Base-by-base conservation (phyloP, 2,329 filamentous ascomycete species). In the Pseudocercospora musae region DNA sequence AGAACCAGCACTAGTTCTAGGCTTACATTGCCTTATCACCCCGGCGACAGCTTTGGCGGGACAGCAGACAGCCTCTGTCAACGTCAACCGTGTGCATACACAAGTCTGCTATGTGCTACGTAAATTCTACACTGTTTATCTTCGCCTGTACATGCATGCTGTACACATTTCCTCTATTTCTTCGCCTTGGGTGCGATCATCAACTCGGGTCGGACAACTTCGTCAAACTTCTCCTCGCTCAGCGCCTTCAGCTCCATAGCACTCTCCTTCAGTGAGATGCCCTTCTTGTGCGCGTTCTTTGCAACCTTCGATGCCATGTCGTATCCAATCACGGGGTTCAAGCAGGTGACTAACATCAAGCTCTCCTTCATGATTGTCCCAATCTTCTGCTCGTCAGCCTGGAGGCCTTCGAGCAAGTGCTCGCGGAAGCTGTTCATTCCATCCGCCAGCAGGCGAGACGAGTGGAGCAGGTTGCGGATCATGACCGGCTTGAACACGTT, bases 231-330 rank as follows among this genome's bases (percentile, higher is more conserved):
- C 74, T 90, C 91, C 75, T 89, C 87, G 68, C 88, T 94, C 69
- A 98, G 82, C 50, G 92, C 94, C 70, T 96, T 86, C 69, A 99
- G 85, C 83, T 98, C 91, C 84, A 98, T 87, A 20, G 95, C 94
- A 73, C 90, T 94, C 81, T 96, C 82, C 84, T 97, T 97, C 62
- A 99, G 85, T 23, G 92, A 97, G 57, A 94, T 80, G 33, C 92
- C 92, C 87, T 98, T 98, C 87, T 97, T 97, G 83, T 99, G 95
- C 15, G 95, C 95, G 75, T 99, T 96, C 88, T 97, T 97, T 74
- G 93, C 93, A 23, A 96, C 93, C 84, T 96, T 96, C 79, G 89
- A 92, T 57, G 93, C 93, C 91, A 96, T 96, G 77, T 97, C 93
- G 79, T 97, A 96, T 64, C 93, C 94, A 75, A 98, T 97, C 79